Conservation (phyloP, 352 stramenopile species). For the Phytopythium kandeliae region DNA sequence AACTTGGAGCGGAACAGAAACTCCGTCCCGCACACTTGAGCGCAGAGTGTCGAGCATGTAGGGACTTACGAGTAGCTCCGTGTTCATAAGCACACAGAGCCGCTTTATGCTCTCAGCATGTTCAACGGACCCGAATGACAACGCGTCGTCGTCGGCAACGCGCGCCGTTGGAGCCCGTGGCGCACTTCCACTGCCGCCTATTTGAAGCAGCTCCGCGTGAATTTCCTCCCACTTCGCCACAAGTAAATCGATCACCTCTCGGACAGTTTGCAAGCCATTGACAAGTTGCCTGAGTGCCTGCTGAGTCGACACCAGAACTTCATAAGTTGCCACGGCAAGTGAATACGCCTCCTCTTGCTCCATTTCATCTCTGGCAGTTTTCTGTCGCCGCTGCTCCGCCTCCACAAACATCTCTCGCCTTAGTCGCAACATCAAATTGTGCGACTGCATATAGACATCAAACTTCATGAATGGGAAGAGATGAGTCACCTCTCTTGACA, state of each 20-base stretch:
- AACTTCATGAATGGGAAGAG: conserved; percentile 24
- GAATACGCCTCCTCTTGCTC: conserved; percentile 21
- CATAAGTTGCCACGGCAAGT: conserved; percentile 11
- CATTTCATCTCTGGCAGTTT: conserved; percentile 12
- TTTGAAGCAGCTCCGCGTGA: conserved; percentile 9
- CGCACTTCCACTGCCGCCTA: not conserved
- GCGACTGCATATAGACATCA: conserved; percentile 31
- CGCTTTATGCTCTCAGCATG: not conserved
- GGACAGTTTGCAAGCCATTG: not conserved
- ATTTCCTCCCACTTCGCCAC: conserved; percentile 13
- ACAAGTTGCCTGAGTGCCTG: conserved; percentile 1
- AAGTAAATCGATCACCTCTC: not conserved
- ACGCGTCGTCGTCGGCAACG: not conserved
- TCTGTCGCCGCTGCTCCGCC: conserved; percentile 15
- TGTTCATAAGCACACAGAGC: not conserved
- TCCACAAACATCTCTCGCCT: conserved; percentile 28
- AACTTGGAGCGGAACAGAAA: not conserved
- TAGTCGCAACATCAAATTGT: conserved; percentile 32
- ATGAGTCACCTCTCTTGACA: not conserved
- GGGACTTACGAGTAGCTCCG: not conserved
- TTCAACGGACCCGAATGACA: too few species aligned
- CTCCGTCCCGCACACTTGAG: not conserved
- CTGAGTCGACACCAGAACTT: conserved; percentile 8
- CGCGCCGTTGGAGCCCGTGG: not conserved
- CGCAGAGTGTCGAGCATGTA: conserved; percentile 1